Evolutionary conservation across 306 rosid species (phyloP).

Genomic region (Pterocarpus santalinus): DNA sequence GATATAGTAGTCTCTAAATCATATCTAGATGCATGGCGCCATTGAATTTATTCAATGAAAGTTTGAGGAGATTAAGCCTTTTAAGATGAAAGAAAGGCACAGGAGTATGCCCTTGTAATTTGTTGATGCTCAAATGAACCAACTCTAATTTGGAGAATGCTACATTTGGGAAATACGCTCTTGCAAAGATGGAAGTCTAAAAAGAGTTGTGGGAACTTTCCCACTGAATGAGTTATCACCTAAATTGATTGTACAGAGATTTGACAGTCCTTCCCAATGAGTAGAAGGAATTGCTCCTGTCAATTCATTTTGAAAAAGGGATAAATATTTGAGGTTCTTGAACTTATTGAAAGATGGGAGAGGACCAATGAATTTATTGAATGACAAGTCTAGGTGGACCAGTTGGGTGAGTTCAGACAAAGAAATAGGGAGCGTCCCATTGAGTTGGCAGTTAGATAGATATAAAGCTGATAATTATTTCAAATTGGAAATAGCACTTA

Average conservation of each 20-base stretch:
- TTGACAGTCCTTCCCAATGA: slow-evolving; percentile 36
- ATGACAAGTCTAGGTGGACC: slow-evolving; percentile 46
- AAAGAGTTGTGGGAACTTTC: slow-evolving; percentile 35
- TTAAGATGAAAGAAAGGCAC: slow-evolving; percentile 31
- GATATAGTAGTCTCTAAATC: slow-evolving; percentile 39
- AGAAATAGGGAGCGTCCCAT: slow-evolving; percentile 44
- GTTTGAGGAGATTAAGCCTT: slow-evolving; percentile 40
- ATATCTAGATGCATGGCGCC: slow-evolving; percentile 42
- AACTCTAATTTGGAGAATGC: slow-evolving; percentile 2
- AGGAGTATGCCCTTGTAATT: slow-evolving; percentile 56
- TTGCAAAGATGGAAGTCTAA: slow-evolving; percentile 39
- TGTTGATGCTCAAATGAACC: slow-evolving; percentile 59
- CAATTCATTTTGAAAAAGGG: slow-evolving; percentile 42
- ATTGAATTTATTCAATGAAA: slow-evolving; percentile 60
- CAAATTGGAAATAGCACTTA: slow-evolving; percentile 40
- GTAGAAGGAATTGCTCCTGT: slow-evolving; percentile 10
- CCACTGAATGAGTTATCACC: slow-evolving; percentile 41
- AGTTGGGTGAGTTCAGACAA: slow-evolving; percentile 48
- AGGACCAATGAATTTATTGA: slow-evolving; percentile 48
- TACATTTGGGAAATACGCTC: not conserved
- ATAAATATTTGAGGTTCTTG: slow-evolving; percentile 40
- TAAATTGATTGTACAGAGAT: slow-evolving; percentile 32
- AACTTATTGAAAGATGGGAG: slow-evolving; percentile 53
- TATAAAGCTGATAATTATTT: slow-evolving; percentile 41
- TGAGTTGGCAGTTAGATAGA: slow-evolving; percentile 45